Evolutionary conservation across 306 rosid species (phyloP).

Genomic region (Hippophae rhamnoides): DNA sequence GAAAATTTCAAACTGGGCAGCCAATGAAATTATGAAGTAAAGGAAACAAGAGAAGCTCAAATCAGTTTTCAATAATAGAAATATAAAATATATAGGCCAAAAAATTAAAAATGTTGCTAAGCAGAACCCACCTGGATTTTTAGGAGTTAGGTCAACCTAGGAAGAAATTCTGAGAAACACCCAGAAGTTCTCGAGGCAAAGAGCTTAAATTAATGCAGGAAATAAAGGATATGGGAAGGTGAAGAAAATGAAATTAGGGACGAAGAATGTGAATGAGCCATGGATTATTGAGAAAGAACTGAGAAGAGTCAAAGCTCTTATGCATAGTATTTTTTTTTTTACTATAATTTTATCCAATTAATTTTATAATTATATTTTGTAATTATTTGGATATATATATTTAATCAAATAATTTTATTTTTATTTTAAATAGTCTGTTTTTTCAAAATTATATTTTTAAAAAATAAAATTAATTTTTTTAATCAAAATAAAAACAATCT

Average conservation of each 20-base stretch:
- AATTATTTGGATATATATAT: too few relatives aligned
- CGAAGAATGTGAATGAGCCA: constrained; percentile 10
- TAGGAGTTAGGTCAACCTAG: not conserved
- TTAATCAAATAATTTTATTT: too few relatives aligned
- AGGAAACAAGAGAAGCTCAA: constrained; percentile 4
- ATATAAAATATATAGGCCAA: not conserved
- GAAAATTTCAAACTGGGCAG: not conserved
- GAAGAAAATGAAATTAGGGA: constrained; percentile 10
- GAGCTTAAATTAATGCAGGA: not conserved
- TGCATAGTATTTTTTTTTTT: not conserved
- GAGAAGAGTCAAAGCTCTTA: constrained; percentile 26
- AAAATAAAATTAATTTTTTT: too few relatives aligned
- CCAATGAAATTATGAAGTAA: not conserved
- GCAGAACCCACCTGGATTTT: constrained; percentile 20
- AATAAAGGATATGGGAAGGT: not conserved
- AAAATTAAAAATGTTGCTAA: not conserved
- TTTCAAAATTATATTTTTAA: too few relatives aligned
- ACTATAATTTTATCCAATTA: too few relatives aligned
- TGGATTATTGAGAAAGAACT: constrained; percentile 12
- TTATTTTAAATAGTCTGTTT: too few relatives aligned
- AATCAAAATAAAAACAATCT: too few relatives aligned
- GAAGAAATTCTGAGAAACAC: not conserved
- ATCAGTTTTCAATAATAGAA: not conserved
- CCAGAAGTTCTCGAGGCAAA: not conserved
- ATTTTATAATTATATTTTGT: too few relatives aligned